phyloP scores from a whole-genome alignment of 2,329 filamentous ascomycete genomes.

The Penicillium hesseltinei region DNA sequence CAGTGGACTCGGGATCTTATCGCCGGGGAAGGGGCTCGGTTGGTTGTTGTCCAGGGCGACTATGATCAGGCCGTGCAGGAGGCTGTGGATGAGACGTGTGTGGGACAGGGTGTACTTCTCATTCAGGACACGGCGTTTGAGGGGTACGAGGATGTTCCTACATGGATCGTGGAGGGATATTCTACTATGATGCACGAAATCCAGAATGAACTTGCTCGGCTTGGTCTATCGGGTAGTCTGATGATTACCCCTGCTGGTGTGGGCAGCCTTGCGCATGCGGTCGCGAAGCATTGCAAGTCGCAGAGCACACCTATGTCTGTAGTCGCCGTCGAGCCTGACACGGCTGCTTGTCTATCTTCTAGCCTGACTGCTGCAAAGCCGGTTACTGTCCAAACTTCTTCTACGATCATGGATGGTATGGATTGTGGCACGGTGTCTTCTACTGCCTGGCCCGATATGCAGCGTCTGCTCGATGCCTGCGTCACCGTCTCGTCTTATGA shows the following conservation, averaged over 20 bases:
- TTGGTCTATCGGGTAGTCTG: slow-evolving; percentile 45
- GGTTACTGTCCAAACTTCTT: slow-evolving; percentile 53
- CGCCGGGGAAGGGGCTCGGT: slow-evolving; percentile 59
- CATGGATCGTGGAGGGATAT: slow-evolving; percentile 78
- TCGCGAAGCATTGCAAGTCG: slow-evolving; percentile 63
- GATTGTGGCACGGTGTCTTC: slow-evolving; percentile 68
- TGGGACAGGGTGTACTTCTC: slow-evolving; percentile 50
- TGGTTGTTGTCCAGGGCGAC: slow-evolving; percentile 55
- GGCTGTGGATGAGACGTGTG: slow-evolving; percentile 45
- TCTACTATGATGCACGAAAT: slow-evolving; percentile 68
- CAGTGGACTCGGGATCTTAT: slow-evolving; percentile 56
- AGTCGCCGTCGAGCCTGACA: slow-evolving; percentile 69
- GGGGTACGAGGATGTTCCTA: slow-evolving; percentile 64
- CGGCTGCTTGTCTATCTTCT: slow-evolving; percentile 54
- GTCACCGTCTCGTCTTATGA: slow-evolving; percentile 62
- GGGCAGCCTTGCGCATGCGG: slow-evolving; percentile 70
- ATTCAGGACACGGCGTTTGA: slow-evolving; percentile 68
- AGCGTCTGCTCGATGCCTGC: slow-evolving; percentile 58
- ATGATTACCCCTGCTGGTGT: slow-evolving; percentile 69
- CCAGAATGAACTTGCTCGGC: slow-evolving; percentile 57
- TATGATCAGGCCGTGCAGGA: slow-evolving; percentile 64
- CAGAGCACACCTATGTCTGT: slow-evolving; percentile 41
- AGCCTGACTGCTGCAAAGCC: slow-evolving; percentile 51
- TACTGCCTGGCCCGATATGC: slow-evolving; percentile 63
- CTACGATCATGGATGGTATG: slow-evolving; percentile 72